Evolutionary conservation across 169 alveolate genomes (phyloP), one percentile per base, ranked within the genome.

Genomic region (Eimeria acervulina): DNA sequence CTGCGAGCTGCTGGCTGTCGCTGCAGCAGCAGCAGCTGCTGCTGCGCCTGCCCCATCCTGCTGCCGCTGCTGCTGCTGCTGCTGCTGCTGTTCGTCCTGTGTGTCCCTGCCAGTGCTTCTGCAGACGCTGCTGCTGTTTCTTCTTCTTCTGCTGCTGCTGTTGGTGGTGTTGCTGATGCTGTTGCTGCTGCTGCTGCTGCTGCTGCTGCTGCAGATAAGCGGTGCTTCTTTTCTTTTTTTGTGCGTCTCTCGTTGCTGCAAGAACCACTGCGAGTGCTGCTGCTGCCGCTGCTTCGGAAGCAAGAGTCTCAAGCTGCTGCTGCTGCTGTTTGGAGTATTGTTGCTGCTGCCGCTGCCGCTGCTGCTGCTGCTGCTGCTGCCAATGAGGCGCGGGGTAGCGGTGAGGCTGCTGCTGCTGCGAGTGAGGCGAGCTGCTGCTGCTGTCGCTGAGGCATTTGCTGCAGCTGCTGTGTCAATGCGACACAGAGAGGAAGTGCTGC

Each of bases 401-500:
- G 83, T 36, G 83, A 72, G 83, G 47, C 83, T 72, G 83, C 83
- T 72, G 83, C 83, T 72, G 83, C 83, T 72, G 4, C 83, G 40
- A 5, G 83, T 31, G 15, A 72, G 83, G 5, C 83, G 38, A 17
- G 83, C 47, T 63, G 74, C 74, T 63, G 74, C 74, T 63, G n/a
- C 74, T 63, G 31, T n/a, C 15, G 8, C 31, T n/a, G n/a, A n/a
- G 5, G 74, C 74, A 8, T 7, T 63, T 63, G 74, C 74, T n/a
- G 74, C 74, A 8, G 74, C 74, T 72, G 40, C 83, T 72, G 83
- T 21, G 5, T 72, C 47, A 6, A 72, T 38, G 23, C 83, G 83
- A 28, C 47, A 44, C 83, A 72, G 44, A 5, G 83, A 19, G 42
- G 83, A 72, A 7, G 83, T 72, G 83, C 83, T 72, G 83, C 83